Evolutionary conservation across 352 stramenopile genomes (phyloP).

Genomic region (Thalassiosira pacifica): DNA sequence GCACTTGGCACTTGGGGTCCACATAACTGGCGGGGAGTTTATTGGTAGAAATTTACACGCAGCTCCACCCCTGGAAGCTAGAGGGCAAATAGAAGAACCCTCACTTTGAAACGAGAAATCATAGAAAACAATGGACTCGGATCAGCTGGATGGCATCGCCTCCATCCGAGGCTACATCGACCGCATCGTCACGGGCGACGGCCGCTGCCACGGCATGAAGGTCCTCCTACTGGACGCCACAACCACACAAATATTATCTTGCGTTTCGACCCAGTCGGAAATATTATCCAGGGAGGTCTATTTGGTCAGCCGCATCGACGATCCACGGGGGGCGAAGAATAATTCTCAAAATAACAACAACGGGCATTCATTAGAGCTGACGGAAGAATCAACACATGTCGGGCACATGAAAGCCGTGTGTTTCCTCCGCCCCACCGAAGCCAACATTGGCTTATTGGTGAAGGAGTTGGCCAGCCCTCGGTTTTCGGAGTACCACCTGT

Average conservation of each 20-base stretch:
- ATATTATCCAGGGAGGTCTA: constrained; percentile 96
- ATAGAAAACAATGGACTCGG: not conserved
- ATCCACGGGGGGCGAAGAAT: constrained; percentile 83
- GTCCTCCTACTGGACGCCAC: constrained; percentile 94
- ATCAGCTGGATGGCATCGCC: constrained; percentile 83
- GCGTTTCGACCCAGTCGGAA: constrained; percentile 96
- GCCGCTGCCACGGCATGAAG: constrained; percentile 93
- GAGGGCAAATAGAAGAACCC: no score
- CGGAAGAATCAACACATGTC: constrained; percentile 44
- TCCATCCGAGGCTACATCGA: constrained; percentile 89
- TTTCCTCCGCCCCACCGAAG: constrained; percentile 93
- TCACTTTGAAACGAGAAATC: no score
- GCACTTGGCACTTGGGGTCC: no score
- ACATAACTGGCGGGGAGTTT: no score
- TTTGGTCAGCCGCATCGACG: constrained; percentile 93
- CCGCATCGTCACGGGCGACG: constrained; percentile 86
- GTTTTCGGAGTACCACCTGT: constrained; percentile 99
- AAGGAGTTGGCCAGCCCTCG: constrained; percentile 93
- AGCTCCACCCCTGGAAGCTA: no score
- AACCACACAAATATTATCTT: constrained; percentile 95
- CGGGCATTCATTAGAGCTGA: constrained; percentile 56
- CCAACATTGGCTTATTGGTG: constrained; percentile 92
- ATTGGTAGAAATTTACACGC: no score
- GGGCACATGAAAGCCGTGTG: constrained; percentile 94
- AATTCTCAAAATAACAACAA: no score